Conservation (phyloP, 129 eudicot species). For the Silybum marianum region DNA sequence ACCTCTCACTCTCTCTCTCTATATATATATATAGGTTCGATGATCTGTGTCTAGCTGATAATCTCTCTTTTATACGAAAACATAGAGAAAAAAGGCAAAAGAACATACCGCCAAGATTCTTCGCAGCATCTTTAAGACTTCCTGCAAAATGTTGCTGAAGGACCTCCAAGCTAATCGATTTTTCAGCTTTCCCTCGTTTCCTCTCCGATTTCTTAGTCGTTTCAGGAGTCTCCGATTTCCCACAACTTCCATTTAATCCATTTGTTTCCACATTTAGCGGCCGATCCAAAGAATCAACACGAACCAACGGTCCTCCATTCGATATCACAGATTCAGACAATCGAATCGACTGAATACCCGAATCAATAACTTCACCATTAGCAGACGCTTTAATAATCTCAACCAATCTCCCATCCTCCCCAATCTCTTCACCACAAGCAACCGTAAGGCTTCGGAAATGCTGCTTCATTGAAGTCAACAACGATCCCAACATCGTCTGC, state of each 20-base stretch:
- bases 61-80: background rate
- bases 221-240: slow-evolving; percentile 38
- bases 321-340: slow-evolving; percentile 37
- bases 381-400: slow-evolving; percentile 62
- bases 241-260: slow-evolving; percentile 27
- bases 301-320: slow-evolving; percentile 39
- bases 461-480: slow-evolving; percentile 74
- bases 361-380: slow-evolving; percentile 50
- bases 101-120: slow-evolving; percentile 85
- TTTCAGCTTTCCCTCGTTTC: slow-evolving; percentile 95
- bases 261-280: slow-evolving; percentile 15
- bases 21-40: too few species aligned
- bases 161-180: slow-evolving; percentile 85
- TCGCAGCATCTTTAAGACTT: slow-evolving; percentile 94
- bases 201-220: slow-evolving; percentile 66
- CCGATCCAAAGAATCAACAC: slow-evolving; percentile 37
- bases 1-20: too few species aligned
- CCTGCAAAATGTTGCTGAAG: slow-evolving; percentile 93
- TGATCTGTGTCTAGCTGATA: background rate
- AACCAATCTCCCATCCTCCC: slow-evolving; percentile 62
- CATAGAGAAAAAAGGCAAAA: slow-evolving; percentile 1
- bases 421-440: slow-evolving; percentile 82
- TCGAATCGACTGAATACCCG: slow-evolving; percentile 43
- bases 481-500: slow-evolving; percentile 54
- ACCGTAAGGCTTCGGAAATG: slow-evolving; percentile 72